Conservation (phyloP, 176 grass and related monocot genomes). For the Triticum monococcum region DNA sequence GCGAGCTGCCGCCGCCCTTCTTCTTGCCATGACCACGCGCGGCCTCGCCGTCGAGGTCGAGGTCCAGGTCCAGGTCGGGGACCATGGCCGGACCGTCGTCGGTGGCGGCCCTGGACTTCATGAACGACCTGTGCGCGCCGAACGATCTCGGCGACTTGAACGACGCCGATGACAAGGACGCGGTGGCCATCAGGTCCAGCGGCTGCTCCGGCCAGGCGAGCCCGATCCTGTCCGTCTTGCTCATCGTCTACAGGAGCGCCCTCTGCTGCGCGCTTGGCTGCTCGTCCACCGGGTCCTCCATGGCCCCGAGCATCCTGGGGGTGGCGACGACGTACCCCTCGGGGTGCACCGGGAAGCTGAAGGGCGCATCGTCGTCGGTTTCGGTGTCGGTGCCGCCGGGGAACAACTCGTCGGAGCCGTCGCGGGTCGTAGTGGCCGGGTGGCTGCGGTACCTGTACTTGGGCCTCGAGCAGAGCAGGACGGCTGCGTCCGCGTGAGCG, state of each 20-base stretch:
- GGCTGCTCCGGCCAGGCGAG: conserved; percentile 88
- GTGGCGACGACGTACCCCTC: not conserved
- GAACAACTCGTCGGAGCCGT: conserved; percentile 42
- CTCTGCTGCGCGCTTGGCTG: conserved; percentile 19
- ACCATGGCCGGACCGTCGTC: conserved; percentile 30
- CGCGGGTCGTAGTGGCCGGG: conserved; percentile 50
- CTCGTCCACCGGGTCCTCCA: not conserved
- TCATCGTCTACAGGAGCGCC: conserved; percentile 56
- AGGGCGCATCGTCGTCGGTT: conserved; percentile 48
- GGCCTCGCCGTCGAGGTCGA: conserved; percentile 1
- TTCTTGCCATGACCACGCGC: conserved; percentile 15
- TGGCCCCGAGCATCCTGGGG: conserved; percentile 35
- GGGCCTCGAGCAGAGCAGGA: conserved; percentile 4
- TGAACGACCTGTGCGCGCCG: conserved; percentile 29
- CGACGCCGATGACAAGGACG: conserved; percentile 23
- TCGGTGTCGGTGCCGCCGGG: conserved; percentile 37
- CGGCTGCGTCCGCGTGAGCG: conserved; percentile 45
- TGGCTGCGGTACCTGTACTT: conserved; percentile 64
- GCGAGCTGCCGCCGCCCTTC: conserved; percentile 24
- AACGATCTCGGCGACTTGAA: conserved; percentile 46
- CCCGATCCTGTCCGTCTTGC: conserved; percentile 64
- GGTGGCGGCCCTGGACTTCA: conserved; percentile 18
- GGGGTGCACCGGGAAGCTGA: conserved; percentile 11
- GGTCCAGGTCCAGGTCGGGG: conserved; percentile 33
- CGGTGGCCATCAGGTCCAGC: conserved; percentile 51